A percentile compares a stretch with the other conserved stretches of the same genome.
Conservation (phyloP, 1,284 basidiomycete species). For the Papiliotrema flavescens region DNA sequence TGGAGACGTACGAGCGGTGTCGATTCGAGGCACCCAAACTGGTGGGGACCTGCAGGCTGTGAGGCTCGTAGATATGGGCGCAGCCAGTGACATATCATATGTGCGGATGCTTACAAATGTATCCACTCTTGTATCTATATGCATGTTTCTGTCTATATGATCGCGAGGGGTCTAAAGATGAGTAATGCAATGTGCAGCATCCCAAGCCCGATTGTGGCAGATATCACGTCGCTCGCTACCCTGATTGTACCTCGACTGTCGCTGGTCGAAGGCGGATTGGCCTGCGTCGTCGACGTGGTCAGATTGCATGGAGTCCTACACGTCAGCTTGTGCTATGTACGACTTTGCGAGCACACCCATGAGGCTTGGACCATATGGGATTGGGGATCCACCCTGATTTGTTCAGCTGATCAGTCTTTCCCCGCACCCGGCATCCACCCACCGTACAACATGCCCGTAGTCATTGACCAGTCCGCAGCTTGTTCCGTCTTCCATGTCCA, state of each 20-base stretch:
- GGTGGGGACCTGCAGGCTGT: too few species aligned
- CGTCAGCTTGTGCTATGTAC: neutral
- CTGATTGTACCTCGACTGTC: neutral
- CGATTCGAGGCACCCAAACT: too few species aligned
- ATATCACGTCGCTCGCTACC: too few species aligned
- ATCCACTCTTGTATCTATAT: too few species aligned
- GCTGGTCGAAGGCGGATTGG: neutral
- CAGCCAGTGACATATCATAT: too few species aligned
- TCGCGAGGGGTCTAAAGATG: too few species aligned
- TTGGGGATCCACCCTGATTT: constrained; percentile 38
- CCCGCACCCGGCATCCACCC: constrained; percentile 1
- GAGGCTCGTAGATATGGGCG: too few species aligned
- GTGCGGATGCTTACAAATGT: too few species aligned
- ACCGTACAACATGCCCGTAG: constrained; percentile 38
- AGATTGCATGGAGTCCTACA: constrained; percentile 2
- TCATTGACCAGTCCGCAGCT: constrained; percentile 64
- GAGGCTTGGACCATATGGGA: constrained; percentile 34
- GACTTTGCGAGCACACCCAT: constrained; percentile 24
- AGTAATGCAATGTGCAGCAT: too few species aligned
- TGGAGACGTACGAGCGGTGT: too few species aligned
- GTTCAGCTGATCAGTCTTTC: neutral
- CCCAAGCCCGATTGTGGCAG: too few species aligned
- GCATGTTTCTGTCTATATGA: too few species aligned
- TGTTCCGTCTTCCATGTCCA: constrained; percentile 47
- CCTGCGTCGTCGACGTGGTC: neutral